Conservation (phyloP, 306 rosid species). For the Acacia confusa region DNA sequence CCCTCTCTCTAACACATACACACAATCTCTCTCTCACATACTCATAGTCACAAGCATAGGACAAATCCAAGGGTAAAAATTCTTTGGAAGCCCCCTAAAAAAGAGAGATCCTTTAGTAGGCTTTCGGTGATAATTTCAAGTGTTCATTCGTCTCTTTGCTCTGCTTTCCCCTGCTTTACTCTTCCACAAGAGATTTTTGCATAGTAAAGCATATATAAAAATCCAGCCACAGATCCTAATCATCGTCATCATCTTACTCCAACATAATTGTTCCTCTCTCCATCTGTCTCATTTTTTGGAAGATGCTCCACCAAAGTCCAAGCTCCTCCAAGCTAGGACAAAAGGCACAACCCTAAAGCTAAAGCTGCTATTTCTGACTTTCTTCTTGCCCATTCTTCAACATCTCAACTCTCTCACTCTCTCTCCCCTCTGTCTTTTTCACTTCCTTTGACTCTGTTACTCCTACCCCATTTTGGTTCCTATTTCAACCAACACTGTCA, state of each 20-base stretch:
- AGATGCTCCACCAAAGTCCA: slow-evolving; percentile 8
- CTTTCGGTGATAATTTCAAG: slow-evolving; percentile 95
- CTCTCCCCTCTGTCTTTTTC: background rate
- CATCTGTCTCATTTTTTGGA: background rate
- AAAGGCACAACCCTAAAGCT: slow-evolving; percentile 26
- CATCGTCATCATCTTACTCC: slow-evolving; percentile 11
- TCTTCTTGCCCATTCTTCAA: background rate
- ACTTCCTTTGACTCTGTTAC: slow-evolving; percentile 20
- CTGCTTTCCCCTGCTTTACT: slow-evolving; percentile 15
- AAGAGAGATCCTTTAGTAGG: slow-evolving; percentile 53
- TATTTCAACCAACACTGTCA: slow-evolving; percentile 28
- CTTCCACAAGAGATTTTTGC: slow-evolving; percentile 18
- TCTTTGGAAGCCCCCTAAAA: slow-evolving; percentile 47
- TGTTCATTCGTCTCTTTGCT: slow-evolving; percentile 36
- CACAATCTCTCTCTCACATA: background rate
- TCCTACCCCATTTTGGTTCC: slow-evolving; percentile 26
- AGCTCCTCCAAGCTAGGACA: background rate
- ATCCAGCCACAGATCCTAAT: slow-evolving; percentile 17
- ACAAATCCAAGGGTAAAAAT: slow-evolving; percentile 34
- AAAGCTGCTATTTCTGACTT: slow-evolving; percentile 70
- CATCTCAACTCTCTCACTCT: background rate
- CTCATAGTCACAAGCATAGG: slow-evolving; percentile 11
- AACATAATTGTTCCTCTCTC: slow-evolving; percentile 29
- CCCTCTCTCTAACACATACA: background rate
- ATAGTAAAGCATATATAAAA: slow-evolving; percentile 20